Evolutionary conservation across 331 rosid genomes (phyloP).

Genomic region (Phaseolus coccineus): DNA sequence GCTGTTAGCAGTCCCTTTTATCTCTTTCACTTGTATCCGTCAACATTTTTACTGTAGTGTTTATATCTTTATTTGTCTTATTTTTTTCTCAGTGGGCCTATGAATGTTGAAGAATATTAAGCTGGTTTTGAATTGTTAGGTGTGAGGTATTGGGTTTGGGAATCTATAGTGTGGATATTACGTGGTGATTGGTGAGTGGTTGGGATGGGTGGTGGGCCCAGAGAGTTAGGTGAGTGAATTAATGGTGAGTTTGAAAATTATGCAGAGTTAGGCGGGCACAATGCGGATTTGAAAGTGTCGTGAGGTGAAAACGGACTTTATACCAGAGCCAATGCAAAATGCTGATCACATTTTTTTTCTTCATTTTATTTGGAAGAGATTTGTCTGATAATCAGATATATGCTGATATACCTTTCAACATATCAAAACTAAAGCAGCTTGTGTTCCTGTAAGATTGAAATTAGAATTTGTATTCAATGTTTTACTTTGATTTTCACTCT

Average conservation of each 20-base stretch:
- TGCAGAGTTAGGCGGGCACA: too few species aligned
- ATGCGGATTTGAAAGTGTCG: not conserved
- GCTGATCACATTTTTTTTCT: not conserved
- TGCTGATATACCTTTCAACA: slow-evolving; percentile 83
- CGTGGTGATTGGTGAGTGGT: slow-evolving; percentile 13
- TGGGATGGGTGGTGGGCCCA: too few species aligned
- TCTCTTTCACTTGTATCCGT: too few species aligned
- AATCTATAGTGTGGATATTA: too few species aligned
- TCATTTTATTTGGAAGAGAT: slow-evolving; percentile 57
- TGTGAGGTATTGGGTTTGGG: too few species aligned
- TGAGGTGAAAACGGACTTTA: too few species aligned
- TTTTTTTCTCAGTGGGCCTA: not conserved
- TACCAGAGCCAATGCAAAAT: too few species aligned
- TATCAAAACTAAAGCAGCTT: slow-evolving; percentile 83
- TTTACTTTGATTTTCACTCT: not conserved
- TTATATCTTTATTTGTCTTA: not conserved
- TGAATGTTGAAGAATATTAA: not conserved
- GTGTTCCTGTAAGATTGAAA: slow-evolving; percentile 72
- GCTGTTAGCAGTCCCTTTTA: too few species aligned
- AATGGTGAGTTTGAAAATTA: too few species aligned
- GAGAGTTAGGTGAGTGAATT: too few species aligned
- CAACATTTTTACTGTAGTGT: not conserved
- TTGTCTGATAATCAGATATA: slow-evolving; percentile 75
- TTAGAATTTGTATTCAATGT: not conserved
- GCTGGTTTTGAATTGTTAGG: not conserved